Evolutionary conservation across 495 filamentous ascomycete genomes (phyloP), one percentile per base, ranked within the genome.

Genomic region (Halenospora varia): DNA sequence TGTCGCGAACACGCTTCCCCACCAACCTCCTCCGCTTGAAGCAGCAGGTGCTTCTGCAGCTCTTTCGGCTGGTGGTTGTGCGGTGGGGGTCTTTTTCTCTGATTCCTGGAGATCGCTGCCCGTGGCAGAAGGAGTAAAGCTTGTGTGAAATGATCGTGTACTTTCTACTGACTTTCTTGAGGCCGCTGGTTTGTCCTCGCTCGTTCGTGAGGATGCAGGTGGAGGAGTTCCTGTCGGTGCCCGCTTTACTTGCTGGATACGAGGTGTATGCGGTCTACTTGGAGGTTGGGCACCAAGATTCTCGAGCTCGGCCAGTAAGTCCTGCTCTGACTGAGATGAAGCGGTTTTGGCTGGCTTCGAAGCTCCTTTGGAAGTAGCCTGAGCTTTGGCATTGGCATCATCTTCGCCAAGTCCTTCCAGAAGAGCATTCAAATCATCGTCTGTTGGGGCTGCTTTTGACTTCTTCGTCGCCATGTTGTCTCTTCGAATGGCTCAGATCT

Each of bases 301-400:
- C 66, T 89, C 89, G 56, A 98, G 82, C 59, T 97, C 92, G 47
- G 90, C 89, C 40, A 98, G 83, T 53, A 89, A 78, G 64, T 96
- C 91, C 52, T 74, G 67, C 52, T 66, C 62, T 26, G 62, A 61
- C 26, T 68, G 51, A 57, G 80, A 73, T 26, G 79, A 52, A 60
- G 79, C 82, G 46, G 77, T 63, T 42, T 74, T 62, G 11, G 68
- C 62, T 20, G 72, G 62, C 70, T 75, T 78, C 60, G 73, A 66
- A 40, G 67, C 62, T 57, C 64, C 64, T 69, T 79, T 83, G 56
- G 73, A 48, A 42, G 66, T 58, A 62, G 72, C 51, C 66, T 62
- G 58, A 42, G 67, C 62, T 44, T 35, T 35, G 29, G 82, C 81
- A 66, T 82, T 74, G 55, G 78, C 83, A 54, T 95, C 81, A 48